Base-by-base conservation (phyloP, 768 basidiomycete species). In the Crucibulum laeve region DNA sequence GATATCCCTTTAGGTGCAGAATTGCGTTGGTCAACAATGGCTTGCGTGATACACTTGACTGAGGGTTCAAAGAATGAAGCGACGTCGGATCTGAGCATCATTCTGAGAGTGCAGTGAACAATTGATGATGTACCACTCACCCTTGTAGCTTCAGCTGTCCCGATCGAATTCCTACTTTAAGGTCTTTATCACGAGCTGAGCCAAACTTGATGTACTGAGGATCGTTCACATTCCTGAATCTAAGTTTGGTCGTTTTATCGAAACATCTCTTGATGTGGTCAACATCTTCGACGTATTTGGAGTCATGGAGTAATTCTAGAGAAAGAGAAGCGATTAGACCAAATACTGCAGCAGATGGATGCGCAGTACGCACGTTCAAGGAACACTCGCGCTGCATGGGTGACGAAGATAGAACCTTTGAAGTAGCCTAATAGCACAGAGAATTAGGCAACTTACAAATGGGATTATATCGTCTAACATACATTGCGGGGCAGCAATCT, bases 391-490 rank as follows among this genome's bases (percentile, higher is more conserved):
- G 76, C 76, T 18, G 69, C 66, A 25, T 63, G 64, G 19, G 63
- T 76, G 22, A 80, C 71, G 44, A 75, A 78, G 3, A 76, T 63
- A 0, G 77, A 76, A 17, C 77, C 77, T 44, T 70, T 62, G 37
- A 79, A 65, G 28, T 65, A 66, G 50, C 74, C 77, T 79, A 43
- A 34, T 11, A 5, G 22, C 17, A 7, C 24, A 14, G 45, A 28
- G 4, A 40, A 35, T n/a, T 30, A 30, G n/a, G 8, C 28, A 30
- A 30, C n/a, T n/a, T 8, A 30, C 28, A 30, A n/a, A 30, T 30
- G 8, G n/a, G 8, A n/a, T 30, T 30, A 30, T 30, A 30, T 8
- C n/a, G n/a, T n/a, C 8, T 15, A 3, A 59, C 60, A 8, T 45
- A 73, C 74, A 77, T 52, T 69, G 62, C 1, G 68, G 53, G 0